phyloP scores from a whole-genome alignment of 2,329 filamentous ascomycete species.

The Pseudogymnoascus sp. region DNA sequence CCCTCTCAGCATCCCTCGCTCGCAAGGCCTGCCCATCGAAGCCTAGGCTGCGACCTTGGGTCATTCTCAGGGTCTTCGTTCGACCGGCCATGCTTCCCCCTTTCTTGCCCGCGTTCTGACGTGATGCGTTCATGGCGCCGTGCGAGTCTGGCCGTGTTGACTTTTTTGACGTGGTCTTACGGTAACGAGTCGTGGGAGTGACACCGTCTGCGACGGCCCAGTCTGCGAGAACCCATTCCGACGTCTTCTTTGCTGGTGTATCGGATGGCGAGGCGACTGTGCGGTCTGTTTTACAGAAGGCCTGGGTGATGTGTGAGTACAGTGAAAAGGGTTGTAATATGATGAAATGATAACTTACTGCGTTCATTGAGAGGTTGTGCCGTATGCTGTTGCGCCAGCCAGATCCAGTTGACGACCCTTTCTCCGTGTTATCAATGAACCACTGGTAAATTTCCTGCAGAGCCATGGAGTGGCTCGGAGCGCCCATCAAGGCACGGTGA shows the following conservation, averaged over 20 bases:
- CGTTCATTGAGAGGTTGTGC: conserved; percentile 94
- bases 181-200: conserved; percentile 75
- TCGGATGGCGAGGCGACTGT: conserved; percentile 27
- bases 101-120: conserved; percentile 9
- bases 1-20: not conserved
- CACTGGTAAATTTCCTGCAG: conserved; percentile 84
- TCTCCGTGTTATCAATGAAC: conserved; percentile 75
- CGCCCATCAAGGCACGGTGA: conserved; percentile 62
- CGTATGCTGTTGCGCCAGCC: conserved; percentile 96
- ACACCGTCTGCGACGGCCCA: conserved; percentile 64
- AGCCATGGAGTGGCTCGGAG: conserved; percentile 59
- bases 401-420: conserved; percentile 48
- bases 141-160: not conserved
- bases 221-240: conserved; percentile 67
- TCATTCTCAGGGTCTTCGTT: conserved; percentile 4
- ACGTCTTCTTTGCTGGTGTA: conserved; percentile 54
- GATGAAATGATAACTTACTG: conserved; percentile 45
- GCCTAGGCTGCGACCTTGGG: not conserved
- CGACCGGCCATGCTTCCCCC: conserved; percentile 1
- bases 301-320: conserved; percentile 30
- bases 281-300: conserved; percentile 44
- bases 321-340: conserved; percentile 24
- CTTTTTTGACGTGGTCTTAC: conserved; percentile 38
- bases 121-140: not conserved
- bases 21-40: conserved; percentile 1